Conservation (phyloP, 2,329 filamentous ascomycete species). For the Monosporascus sp. region DNA sequence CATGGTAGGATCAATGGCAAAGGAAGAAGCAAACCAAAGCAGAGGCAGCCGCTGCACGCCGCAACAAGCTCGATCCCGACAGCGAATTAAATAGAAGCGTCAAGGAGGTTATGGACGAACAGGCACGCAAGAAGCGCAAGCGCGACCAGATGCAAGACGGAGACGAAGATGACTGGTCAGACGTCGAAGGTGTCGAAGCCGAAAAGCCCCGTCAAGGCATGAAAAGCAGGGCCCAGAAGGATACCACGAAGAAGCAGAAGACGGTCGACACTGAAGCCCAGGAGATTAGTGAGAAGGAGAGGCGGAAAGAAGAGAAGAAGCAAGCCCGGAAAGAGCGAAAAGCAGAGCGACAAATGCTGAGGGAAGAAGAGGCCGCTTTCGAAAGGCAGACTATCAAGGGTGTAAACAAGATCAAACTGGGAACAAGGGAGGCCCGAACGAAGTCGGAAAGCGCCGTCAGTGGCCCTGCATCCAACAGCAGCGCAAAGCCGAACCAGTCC, state of each 20-base stretch:
- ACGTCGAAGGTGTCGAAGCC: conserved; percentile 47
- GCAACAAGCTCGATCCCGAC: conserved; percentile 86
- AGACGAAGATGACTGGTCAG: conserved; percentile 38
- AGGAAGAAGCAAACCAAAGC: conserved; percentile 95
- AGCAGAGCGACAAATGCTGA: conserved; percentile 32
- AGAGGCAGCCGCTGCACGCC: conserved; percentile 74
- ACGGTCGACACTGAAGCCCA: conserved; percentile 38
- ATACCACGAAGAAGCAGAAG: conserved; percentile 44
- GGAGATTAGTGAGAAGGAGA: conserved; percentile 35
- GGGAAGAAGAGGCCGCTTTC: conserved; percentile 34
- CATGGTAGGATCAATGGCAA: conserved; percentile 77
- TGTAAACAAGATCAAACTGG: conserved; percentile 30
- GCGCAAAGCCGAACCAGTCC: conserved; percentile 17
- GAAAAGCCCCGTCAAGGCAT: conserved; percentile 62
- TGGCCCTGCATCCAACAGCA: conserved; percentile 7
- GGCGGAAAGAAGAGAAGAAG: conserved; percentile 44
- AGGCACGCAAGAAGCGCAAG: conserved; percentile 73
- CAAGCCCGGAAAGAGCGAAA: conserved; percentile 38
- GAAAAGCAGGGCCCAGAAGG: conserved; percentile 39
- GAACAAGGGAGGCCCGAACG: conserved; percentile 23
- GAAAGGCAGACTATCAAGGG: conserved; percentile 32
- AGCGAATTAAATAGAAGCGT: conserved; percentile 74
- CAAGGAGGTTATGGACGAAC: conserved; percentile 87
- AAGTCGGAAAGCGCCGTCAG: conserved; percentile 10
- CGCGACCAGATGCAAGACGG: conserved; percentile 39